Evolutionary conservation across 371 early-diverging fungal genomes (phyloP).

Genomic region (Circinella minor): DNA sequence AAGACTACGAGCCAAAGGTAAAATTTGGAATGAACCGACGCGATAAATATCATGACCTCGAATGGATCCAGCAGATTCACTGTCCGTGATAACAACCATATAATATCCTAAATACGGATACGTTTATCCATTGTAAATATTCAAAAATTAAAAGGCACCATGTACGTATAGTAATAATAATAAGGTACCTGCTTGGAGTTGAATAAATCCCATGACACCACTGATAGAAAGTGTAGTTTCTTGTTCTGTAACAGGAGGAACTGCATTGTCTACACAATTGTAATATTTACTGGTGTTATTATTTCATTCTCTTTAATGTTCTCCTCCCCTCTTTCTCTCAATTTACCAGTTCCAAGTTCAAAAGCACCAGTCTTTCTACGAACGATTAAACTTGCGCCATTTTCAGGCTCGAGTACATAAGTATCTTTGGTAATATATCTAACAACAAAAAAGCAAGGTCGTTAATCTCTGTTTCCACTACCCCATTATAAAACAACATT

Average conservation of each 20-base stretch:
- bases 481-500: no score
- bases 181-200: slow-evolving; percentile 28
- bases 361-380: slow-evolving; percentile 36
- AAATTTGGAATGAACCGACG: slow-evolving; percentile 71
- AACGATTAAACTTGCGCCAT: slow-evolving; percentile 20
- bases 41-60: slow-evolving; percentile 77
- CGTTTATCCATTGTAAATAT: background rate
- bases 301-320: background rate
- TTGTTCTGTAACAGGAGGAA: slow-evolving; percentile 28
- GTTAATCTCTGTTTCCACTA: background rate
- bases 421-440: slow-evolving; percentile 29
- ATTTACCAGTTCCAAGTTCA: slow-evolving; percentile 31
- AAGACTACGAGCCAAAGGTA: slow-evolving; percentile 68
- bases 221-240: slow-evolving; percentile 22
- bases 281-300: background rate
- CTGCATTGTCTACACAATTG: slow-evolving; percentile 19
- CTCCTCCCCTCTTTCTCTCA: slow-evolving; percentile 1
- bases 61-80: slow-evolving; percentile 68
- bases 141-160: background rate
- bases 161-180: background rate
- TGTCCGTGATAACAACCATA: slow-evolving; percentile 83
- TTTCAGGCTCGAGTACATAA: slow-evolving; percentile 26
- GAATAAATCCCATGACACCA: slow-evolving; percentile 35
- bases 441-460: background rate
- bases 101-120: slow-evolving; percentile 26